Evolutionary conservation across 1,284 basidiomycete genomes (phyloP).

Genomic region (Marasmius sp.): DNA sequence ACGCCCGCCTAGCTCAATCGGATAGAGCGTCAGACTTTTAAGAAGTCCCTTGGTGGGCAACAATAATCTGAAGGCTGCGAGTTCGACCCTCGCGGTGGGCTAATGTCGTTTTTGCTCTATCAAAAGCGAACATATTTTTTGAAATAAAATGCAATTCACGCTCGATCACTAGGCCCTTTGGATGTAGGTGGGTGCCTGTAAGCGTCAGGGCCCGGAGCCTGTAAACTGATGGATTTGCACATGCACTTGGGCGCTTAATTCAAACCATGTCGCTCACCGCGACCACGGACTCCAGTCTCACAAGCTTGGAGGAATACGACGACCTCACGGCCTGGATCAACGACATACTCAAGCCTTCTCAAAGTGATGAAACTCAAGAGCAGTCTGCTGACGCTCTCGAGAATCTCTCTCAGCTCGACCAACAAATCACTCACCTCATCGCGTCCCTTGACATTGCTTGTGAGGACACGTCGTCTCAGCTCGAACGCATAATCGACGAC

Average conservation of each 20-base stretch:
- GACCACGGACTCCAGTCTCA: constrained; percentile 7
- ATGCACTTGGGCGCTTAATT: not conserved
- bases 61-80: constrained; percentile 80
- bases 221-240: not conserved
- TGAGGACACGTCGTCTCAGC: constrained; percentile 81
- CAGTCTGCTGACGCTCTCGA: constrained; percentile 12
- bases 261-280: constrained; percentile 5
- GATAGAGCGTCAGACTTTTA: constrained; percentile 86
- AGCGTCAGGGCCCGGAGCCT: no score
- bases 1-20: constrained; percentile 82
- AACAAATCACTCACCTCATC: constrained; percentile 70
- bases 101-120: constrained; percentile 28
- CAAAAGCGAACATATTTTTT: no score
- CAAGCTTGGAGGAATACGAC: constrained; percentile 36
- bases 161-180: no score
- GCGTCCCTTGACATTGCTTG: constrained; percentile 78
- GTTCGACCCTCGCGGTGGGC: constrained; percentile 92
- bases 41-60: not conserved
- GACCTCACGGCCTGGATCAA: constrained; percentile 71
- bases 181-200: no score
- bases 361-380: constrained; percentile 21
- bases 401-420: constrained; percentile 71
- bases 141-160: no score
- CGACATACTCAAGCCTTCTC: constrained; percentile 43
- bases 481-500: constrained; percentile 88